These are phyloP conservation scores for Pinus taeda DNA, from an alignment of 75 land plant species.

Conservation along the genomic window DNA sequence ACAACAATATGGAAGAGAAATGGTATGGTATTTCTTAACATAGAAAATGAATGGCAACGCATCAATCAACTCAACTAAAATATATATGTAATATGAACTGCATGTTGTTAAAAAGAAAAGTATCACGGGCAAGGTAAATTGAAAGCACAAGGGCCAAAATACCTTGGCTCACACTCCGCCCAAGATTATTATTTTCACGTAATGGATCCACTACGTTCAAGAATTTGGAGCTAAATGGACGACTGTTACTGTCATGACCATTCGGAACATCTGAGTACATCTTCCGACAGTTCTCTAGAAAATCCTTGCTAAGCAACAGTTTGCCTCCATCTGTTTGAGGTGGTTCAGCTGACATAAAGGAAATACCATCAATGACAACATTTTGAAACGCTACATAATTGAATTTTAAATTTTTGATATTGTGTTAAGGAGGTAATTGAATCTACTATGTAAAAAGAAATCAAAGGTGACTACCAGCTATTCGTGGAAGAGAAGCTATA, in stretches of 20 bases:
- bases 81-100: too few species aligned
- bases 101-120: too few species aligned
- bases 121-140: too few species aligned
- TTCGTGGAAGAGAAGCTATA: constrained; percentile 36
- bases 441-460: neutral
- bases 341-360: constrained; percentile 43
- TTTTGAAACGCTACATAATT: too few species aligned
- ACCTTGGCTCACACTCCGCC: constrained; percentile 96
- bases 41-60: too few species aligned
- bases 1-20: too few species aligned
- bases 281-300: constrained; percentile 48
- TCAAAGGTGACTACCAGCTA: constrained; percentile 28
- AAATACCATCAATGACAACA: too few species aligned
- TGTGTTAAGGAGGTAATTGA: too few species aligned
- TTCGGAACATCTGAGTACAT: constrained; percentile 43
- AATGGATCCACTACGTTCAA: constrained; percentile 93
- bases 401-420: too few species aligned
- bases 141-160: neutral
- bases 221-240: constrained; percentile 51
- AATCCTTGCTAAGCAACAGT: constrained; percentile 57
- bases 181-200: constrained; percentile 81
- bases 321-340: constrained; percentile 58
- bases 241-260: constrained; percentile 31
- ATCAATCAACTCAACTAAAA: too few species aligned
- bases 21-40: too few species aligned